phyloP scores from a whole-genome alignment of 768 basidiomycete genomes.

The Naganishia kalamii region DNA sequence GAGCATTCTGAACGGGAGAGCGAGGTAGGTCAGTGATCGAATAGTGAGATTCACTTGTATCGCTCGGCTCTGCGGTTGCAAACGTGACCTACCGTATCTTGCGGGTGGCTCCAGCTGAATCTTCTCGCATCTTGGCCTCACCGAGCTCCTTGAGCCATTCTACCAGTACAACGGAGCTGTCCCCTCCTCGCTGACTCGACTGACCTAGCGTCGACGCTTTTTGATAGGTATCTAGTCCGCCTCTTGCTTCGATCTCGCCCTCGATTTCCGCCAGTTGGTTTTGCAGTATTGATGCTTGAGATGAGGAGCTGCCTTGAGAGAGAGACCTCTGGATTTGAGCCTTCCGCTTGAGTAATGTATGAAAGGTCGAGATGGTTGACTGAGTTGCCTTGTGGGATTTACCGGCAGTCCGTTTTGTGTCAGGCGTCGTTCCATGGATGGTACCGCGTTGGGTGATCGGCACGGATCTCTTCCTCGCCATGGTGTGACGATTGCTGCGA shows the following conservation, averaged over 20 bases:
- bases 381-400: slow-evolving; percentile 54
- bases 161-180: slow-evolving; percentile 73
- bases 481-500: background rate
- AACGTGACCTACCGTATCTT: background rate
- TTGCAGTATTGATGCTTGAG: slow-evolving; percentile 26
- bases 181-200: slow-evolving; percentile 72
- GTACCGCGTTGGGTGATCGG: background rate
- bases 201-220: slow-evolving; percentile 77
- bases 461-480: slow-evolving; percentile 1
- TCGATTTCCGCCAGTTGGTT: slow-evolving; percentile 55
- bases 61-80: background rate
- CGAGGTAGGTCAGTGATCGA: no score
- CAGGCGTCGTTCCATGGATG: background rate
- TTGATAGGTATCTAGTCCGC: slow-evolving; percentile 75
- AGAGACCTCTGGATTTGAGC: slow-evolving; percentile 51
- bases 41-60: background rate
- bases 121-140: slow-evolving; percentile 23
- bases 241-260: slow-evolving; percentile 60
- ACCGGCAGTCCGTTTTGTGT: background rate
- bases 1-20: slow-evolving; percentile 55
- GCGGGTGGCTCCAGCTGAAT: background rate
- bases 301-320: background rate
- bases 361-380: slow-evolving; percentile 69
- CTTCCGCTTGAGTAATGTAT: slow-evolving; percentile 68
- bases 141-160: slow-evolving; percentile 62